Conservation (phyloP, 345 rosid species). For the Fremontodendron californicum region DNA sequence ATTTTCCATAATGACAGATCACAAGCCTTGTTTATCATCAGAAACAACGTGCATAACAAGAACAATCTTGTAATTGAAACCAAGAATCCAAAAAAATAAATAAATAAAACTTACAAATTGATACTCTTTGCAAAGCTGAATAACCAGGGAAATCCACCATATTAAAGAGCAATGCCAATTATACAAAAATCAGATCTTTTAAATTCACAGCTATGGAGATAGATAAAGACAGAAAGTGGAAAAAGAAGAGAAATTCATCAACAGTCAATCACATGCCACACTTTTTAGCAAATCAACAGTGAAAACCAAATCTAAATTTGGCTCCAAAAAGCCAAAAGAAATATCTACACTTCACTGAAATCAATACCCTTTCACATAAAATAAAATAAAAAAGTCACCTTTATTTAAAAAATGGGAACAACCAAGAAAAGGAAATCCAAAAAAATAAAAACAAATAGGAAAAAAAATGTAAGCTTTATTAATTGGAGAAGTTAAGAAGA, state of each 20-base stretch:
- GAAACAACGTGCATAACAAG: too few relatives aligned
- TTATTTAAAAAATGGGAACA: neutral
- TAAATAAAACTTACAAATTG: neutral
- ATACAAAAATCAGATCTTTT: neutral
- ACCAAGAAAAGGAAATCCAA: neutral
- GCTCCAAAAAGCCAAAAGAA: neutral
- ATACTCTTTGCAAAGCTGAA: neutral
- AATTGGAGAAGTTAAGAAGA: neutral
- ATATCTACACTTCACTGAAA: neutral
- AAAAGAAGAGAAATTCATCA: neutral
- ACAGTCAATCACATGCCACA: neutral
- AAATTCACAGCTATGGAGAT: neutral
- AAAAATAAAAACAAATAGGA: too few relatives aligned
- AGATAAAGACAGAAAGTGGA: neutral
- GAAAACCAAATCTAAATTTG: neutral
- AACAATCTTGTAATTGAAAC: too few relatives aligned
- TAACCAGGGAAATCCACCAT: too few relatives aligned
- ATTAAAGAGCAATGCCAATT: neutral
- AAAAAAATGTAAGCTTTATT: neutral
- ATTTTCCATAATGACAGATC: neutral
- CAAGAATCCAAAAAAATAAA: too few relatives aligned
- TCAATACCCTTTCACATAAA: neutral
- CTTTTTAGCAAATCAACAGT: neutral
- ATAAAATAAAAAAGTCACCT: neutral
- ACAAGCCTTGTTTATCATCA: too few relatives aligned